Evolutionary conservation across 176 grass and related monocot genomes (phyloP), one percentile per base, ranked within the genome.

Genomic region (Phragmites australis): DNA sequence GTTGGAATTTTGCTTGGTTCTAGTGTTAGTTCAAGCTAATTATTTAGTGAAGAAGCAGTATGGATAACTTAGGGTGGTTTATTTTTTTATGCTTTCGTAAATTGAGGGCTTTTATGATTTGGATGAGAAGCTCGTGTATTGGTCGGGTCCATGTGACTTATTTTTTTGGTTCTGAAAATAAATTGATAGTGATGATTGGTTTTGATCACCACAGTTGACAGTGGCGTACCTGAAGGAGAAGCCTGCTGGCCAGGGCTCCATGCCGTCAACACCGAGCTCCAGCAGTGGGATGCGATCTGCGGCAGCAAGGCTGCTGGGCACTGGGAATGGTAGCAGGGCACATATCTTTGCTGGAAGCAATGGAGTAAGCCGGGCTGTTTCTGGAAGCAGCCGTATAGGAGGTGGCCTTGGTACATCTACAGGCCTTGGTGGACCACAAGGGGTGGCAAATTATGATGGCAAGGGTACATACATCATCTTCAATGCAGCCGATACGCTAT

Each of bases 181-280:
- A 45, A 1, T 15, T 73, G 23, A 3, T 25, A 50, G 23, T 62
- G 18, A 9, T 66, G 39, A 23, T 26, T 32, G 19, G 26, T 58
- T 68, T 67, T 57, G 5, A 72, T 83, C 53, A 12, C 71, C 46
- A 9, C 84, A 97, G 96, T 83, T 95, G 88, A 99, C 92, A 6
- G 85, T 99, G 65, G 92, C 92, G 0, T 91, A 90, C 78, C 78
- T 99, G 74, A 99, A 93, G 92, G 96, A 95, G 82, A 95, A 93
- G 55, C 76, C 90, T 37, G 57, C 96, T 31, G 90, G 70, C 67
- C 96, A 91, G 70, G 80, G 74, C 67, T 91, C 90, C 32, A 63
- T 88, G 3, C 88, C 92, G 5, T 87, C 96, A 26, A 90, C 86
- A 10, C 84, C 92, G 44, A 99, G 82, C 55, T 89, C 96, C 17